A percentile compares a stretch with the other conserved stretches of the same genome.
Evolutionary conservation across 495 filamentous ascomycete species (phyloP).

Genomic region (Niebla homalea): DNA sequence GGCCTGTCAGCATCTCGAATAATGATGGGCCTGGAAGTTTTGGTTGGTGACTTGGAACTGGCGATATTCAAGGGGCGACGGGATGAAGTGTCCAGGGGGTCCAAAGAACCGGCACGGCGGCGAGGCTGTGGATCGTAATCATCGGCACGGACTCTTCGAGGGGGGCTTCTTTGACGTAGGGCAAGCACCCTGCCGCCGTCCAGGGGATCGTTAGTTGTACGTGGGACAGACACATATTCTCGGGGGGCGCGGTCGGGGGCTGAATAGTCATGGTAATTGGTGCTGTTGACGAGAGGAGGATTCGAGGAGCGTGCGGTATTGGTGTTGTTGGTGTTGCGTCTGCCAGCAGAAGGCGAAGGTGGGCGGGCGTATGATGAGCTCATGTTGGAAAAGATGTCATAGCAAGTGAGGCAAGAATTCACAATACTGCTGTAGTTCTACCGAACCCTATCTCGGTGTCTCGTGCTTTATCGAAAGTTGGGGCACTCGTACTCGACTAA

Average conservation of each 20-base stretch:
- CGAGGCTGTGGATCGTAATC: slow-evolving; percentile 13
- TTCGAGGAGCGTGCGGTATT: not conserved
- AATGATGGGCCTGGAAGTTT: slow-evolving; percentile 12
- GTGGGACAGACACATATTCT: slow-evolving; percentile 11
- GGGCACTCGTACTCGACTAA: too few relatives aligned
- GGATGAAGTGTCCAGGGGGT: slow-evolving; percentile 4
- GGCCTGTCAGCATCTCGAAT: slow-evolving; percentile 15
- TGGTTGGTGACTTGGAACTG: slow-evolving; percentile 6
- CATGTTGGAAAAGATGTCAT: not conserved
- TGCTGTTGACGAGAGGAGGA: slow-evolving; percentile 3
- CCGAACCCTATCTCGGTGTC: too few relatives aligned
- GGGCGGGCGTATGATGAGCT: slow-evolving; percentile 9
- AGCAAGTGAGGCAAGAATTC: too few relatives aligned
- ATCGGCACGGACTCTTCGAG: slow-evolving; percentile 9
- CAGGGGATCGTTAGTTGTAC: slow-evolving; percentile 13
- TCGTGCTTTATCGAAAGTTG: too few relatives aligned
- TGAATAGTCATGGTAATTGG: slow-evolving; percentile 9
- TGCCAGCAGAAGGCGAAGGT: slow-evolving; percentile 8
- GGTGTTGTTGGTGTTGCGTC: slow-evolving; percentile 8
- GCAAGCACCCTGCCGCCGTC: slow-evolving; percentile 5
- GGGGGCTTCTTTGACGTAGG: slow-evolving; percentile 9
- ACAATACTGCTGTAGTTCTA: too few relatives aligned
- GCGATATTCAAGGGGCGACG: slow-evolving; percentile 14
- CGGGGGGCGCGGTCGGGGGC: slow-evolving; percentile 9
- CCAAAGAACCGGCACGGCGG: slow-evolving; percentile 7